Conservation (phyloP, 306 rosid species). For the Quercus agrifolia region DNA sequence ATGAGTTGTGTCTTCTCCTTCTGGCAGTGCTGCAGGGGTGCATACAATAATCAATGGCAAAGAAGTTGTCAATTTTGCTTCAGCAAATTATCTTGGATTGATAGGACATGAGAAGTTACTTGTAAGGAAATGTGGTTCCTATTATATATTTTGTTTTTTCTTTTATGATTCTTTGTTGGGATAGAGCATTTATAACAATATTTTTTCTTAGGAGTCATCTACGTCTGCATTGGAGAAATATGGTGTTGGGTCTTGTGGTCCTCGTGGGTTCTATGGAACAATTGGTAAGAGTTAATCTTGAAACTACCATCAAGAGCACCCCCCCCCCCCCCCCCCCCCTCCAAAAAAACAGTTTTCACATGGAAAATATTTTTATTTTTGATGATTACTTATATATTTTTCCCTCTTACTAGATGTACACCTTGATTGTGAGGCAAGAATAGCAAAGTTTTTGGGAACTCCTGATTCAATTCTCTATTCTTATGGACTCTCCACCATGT, state of each 20-base stretch:
- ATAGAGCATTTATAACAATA: conserved; percentile 22
- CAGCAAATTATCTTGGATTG: conserved; percentile 96
- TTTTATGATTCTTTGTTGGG: background rate
- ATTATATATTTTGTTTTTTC: conserved; percentile 3
- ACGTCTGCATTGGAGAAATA: conserved; percentile 90
- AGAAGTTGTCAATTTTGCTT: conserved; percentile 92
- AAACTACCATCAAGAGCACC: background rate
- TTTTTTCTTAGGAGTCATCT: conserved; percentile 73
- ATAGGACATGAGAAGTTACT: conserved; percentile 80
- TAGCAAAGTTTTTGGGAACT: conserved; percentile 96
- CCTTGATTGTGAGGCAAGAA: conserved; percentile 98
- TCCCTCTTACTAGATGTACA: conserved; percentile 69
- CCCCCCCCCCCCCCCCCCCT: background rate
- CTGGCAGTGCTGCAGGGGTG: conserved; percentile 94
- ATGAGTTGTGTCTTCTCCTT: conserved; percentile 18
- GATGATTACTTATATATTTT: conserved; percentile 4
- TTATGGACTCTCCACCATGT: conserved; percentile 95
- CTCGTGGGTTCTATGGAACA: conserved; percentile 98
- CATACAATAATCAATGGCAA: conserved; percentile 72
- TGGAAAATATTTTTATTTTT: background rate
- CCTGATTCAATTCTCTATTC: conserved; percentile 96
- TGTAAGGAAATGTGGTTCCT: conserved; percentile 47
- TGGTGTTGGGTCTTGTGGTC: conserved; percentile 99
- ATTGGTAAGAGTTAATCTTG: conserved; percentile 58
- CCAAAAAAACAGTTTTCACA: background rate